Evolutionary conservation across 352 stramenopile species (phyloP).

Genomic region (Thraustochytrium striatum): DNA sequence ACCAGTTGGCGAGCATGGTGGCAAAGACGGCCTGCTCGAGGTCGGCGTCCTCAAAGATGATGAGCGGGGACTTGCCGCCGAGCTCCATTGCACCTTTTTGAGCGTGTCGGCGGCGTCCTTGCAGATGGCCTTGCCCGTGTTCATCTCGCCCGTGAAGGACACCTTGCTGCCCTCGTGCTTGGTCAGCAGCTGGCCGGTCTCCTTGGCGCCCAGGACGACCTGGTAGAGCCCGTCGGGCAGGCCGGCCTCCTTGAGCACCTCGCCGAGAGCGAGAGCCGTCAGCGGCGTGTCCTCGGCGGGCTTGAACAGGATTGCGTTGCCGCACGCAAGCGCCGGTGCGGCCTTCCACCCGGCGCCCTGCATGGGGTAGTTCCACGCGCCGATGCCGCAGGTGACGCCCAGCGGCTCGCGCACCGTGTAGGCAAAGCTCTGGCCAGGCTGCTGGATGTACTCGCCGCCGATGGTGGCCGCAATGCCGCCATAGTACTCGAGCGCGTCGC

Average conservation of each 20-base stretch:
- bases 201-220: conserved; percentile 57
- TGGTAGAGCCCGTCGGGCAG: conserved; percentile 63
- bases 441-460: conserved; percentile 54
- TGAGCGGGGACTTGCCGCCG: conserved; percentile 83
- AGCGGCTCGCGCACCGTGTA: conserved; percentile 60
- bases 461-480: conserved; percentile 59
- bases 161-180: conserved; percentile 63
- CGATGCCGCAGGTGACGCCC: conserved; percentile 58
- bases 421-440: conserved; percentile 55
- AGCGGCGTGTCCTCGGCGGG: conserved; percentile 73
- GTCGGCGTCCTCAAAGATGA: conserved; percentile 80
- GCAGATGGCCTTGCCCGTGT: conserved; percentile 68
- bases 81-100: conserved; percentile 80
- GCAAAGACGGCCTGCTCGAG: conserved; percentile 67
- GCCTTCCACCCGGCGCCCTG: conserved; percentile 63
- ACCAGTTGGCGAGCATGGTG: conserved; percentile 78
- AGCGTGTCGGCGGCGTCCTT: conserved; percentile 62
- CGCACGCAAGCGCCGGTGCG: conserved; percentile 67
- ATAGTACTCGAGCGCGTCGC: conserved; percentile 56
- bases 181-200: conserved; percentile 53
- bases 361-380: conserved; percentile 76
- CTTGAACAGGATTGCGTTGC: conserved; percentile 87
- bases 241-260: conserved; percentile 60
- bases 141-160: conserved; percentile 78
- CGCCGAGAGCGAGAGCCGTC: conserved; percentile 53